phyloP scores from a whole-genome alignment of 192 early-diverging fungal genomes.

The Coemansia sp. region DNA sequence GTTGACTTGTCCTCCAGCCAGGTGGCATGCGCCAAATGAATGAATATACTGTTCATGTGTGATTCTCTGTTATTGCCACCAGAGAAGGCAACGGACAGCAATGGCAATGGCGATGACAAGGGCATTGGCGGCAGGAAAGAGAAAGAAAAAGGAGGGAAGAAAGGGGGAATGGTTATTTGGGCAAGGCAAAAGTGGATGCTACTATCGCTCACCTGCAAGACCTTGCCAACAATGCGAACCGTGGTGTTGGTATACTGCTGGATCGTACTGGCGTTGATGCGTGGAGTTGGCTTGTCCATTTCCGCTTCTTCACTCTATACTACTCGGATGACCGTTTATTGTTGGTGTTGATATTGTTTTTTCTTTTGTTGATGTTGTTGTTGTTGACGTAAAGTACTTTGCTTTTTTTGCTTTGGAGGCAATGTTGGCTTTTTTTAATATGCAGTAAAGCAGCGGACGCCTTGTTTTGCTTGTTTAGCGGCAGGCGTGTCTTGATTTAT shows the following conservation, averaged over 20 bases:
- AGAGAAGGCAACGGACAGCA: neutral
- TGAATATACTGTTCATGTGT: neutral
- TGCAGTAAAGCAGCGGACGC: neutral
- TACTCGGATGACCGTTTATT: neutral
- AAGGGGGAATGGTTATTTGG: too few species aligned
- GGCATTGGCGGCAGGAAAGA: neutral
- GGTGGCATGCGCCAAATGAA: conserved; percentile 4
- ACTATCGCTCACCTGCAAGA: conserved; percentile 54
- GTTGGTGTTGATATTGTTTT: conserved; percentile 9
- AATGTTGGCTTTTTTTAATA: conserved; percentile 3
- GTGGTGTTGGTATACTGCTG: conserved; percentile 48
- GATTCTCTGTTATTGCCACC: too few species aligned
- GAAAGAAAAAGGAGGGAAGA: neutral
- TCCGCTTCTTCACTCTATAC: neutral
- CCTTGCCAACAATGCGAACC: conserved; percentile 59
- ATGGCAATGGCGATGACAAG: neutral
- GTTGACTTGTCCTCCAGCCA: neutral
- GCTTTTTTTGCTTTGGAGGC: neutral
- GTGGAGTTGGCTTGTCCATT: conserved; percentile 59
- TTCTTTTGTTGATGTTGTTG: conserved; percentile 8
- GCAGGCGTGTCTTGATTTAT: conserved; percentile 2
- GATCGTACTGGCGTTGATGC: conserved; percentile 62
- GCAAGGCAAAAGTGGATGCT: neutral
- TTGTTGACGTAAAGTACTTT: neutral
- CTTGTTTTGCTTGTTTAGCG: conserved; percentile 3